These are phyloP conservation scores for Collybiopsis confluens DNA, from an alignment of 768 basidiomycete species.

Conservation along the genomic window DNA sequence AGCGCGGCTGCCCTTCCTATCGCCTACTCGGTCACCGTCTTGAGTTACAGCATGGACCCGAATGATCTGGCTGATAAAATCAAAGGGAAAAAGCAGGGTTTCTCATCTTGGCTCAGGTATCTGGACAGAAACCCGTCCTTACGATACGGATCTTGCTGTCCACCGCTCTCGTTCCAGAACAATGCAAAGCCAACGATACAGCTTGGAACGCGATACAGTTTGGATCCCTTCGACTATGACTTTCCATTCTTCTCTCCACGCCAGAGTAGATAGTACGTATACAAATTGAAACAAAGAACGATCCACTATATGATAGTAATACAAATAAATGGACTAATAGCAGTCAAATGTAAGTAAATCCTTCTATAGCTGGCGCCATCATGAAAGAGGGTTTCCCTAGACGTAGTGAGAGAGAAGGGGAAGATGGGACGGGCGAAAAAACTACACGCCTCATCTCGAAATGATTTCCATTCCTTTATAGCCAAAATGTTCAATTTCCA, in stretches of 20 bases:
- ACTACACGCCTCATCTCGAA: slow-evolving; percentile 51
- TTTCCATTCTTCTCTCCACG: too few species aligned
- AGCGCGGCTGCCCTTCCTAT: slow-evolving; percentile 58
- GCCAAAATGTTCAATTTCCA: slow-evolving; percentile 61
- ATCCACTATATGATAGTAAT: too few species aligned
- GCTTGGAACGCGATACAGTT: too few species aligned
- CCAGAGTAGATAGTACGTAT: too few species aligned
- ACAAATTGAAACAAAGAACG: too few species aligned
- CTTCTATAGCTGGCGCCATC: slow-evolving; percentile 77
- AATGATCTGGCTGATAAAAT: background rate
- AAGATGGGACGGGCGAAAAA: background rate
- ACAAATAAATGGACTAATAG: slow-evolving; percentile 56
- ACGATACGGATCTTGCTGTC: too few species aligned
- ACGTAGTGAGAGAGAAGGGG: slow-evolving; percentile 6
- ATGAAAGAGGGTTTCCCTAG: slow-evolving; percentile 74
- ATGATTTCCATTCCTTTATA: slow-evolving; percentile 48
- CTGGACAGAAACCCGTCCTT: too few species aligned
- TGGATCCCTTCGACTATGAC: too few species aligned
- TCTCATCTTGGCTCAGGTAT: slow-evolving; percentile 8
- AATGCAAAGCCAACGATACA: too few species aligned
- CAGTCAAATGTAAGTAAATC: slow-evolving; percentile 45
- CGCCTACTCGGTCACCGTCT: slow-evolving; percentile 24
- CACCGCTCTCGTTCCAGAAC: too few species aligned
- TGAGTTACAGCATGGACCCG: background rate
- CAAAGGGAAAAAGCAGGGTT: slow-evolving; percentile 12